phyloP scores from a whole-genome alignment of 495 filamentous ascomycete species.

The Aspergillus sparsus region DNA sequence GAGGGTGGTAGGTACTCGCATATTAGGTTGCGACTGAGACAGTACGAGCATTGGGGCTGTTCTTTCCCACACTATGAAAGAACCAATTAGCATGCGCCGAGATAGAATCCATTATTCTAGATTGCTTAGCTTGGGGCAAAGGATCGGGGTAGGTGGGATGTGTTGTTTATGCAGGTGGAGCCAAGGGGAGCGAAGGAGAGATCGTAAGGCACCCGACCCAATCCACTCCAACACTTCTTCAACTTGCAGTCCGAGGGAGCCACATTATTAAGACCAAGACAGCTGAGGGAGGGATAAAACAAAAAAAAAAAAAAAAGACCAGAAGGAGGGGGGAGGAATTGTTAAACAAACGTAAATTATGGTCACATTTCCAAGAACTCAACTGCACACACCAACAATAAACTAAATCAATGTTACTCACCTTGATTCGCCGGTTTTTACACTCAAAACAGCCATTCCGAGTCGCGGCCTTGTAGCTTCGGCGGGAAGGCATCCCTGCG shows the following conservation, averaged over 20 bases:
- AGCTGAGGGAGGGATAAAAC: neutral
- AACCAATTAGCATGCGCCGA: conserved; percentile 20
- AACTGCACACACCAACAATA: conserved; percentile 4
- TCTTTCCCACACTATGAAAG: conserved; percentile 20
- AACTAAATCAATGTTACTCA: conserved; percentile 22
- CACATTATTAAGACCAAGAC: neutral
- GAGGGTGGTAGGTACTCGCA: conserved; percentile 32
- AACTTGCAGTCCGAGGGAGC: neutral
- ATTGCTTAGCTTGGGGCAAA: neutral
- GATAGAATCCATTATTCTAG: neutral
- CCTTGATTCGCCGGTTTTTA: conserved; percentile 51
- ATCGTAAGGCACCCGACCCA: conserved; percentile 7
- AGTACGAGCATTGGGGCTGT: conserved; percentile 33
- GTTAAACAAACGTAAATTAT: neutral
- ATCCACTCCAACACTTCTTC: neutral
- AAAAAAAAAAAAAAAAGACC: neutral
- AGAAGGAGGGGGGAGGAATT: neutral
- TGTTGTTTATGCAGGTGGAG: conserved; percentile 11
- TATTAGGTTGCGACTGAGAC: conserved; percentile 35
- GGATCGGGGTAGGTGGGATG: neutral
- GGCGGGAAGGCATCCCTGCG: conserved; percentile 26
- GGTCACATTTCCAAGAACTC: neutral
- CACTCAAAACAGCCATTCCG: conserved; percentile 50
- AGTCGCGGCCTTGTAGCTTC: conserved; percentile 42
- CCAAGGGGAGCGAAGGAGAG: conserved; percentile 4